Evolutionary conservation across 2,329 filamentous ascomycete species (phyloP), one percentile per base, ranked within the genome.

Genomic region (Colletotrichum costaricense): DNA sequence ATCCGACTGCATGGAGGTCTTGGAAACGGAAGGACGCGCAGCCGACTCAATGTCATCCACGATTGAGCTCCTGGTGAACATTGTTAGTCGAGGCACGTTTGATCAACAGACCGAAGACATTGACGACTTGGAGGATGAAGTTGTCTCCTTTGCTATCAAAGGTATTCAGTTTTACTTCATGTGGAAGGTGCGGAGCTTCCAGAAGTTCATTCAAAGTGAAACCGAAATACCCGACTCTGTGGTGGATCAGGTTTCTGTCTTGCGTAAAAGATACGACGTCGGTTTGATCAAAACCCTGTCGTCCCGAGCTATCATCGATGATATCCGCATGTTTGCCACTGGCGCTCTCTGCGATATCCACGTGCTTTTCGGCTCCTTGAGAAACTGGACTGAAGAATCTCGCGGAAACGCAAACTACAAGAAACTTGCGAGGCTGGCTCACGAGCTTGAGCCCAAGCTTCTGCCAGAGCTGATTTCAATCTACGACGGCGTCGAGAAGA

Each of bases 91-190:
- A 59, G 96, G 94, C 63, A 88, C 92, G 63, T 91, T 92, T 57
- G 88, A 90, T 65, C 91, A 93, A 67, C 85, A 91, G 3, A 91
- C 95, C 67, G 90, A 92, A 56, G 92, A 93, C 16, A 88, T 92
- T 30, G 93, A 95, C 75, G 91, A 91, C 56, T 86, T 94, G 14
- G 96, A 98, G 81, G 94, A 97, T 76, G 92, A 94, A 75, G 87
- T 97, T 56, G 92, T 95, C 7, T 87, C 90, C 2, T 93, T 92
- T 77, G 93, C 95, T 35, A 93, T 97, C 78, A 93, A 93, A 76
- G 88, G 92, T 2, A 88, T 93, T 63, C 88, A 95, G 59, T 95
- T 97, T 83, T 98, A 98, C 84, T 97, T 98, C 80, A 94, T 97
- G 91, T 99, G 97, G 97, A 96, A 97, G 80, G 89, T 93, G 26